Base-by-base conservation (phyloP, 2,329 filamentous ascomycete species). In the Blumeria graminis region DNA sequence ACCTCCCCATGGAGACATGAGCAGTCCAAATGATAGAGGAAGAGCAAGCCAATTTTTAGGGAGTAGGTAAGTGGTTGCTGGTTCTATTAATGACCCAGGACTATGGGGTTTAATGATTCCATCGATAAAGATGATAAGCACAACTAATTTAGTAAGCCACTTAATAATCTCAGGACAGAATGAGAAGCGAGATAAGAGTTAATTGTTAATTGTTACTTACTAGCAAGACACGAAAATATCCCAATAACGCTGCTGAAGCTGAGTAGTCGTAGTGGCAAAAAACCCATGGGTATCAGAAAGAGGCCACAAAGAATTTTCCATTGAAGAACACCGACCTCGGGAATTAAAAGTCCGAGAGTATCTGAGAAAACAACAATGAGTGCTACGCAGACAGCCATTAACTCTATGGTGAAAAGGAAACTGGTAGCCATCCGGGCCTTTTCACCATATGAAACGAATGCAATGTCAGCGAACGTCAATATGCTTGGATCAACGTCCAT, bases 401-500 rank as follows among this genome's bases (percentile, higher is more conserved):
- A 75, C 68, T 96, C 90, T 46, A 96, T 67, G 10, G 82, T 88
- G 70, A 96, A 96, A 14, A 96, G 73, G 0, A 93, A 72, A 59
- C 87, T 93, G 7, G 86, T 90, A 34, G 84, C 76, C 36, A 94
- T 72, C 38, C 90, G 82, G 38, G 88, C 90, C 57, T 78, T 81
- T 14, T 81, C 77, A 8, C 90, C 90, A 67, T 93, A 95, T 18
- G 87, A 89, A 62, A 94, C 82, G 65, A 84, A 95, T 1, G 90
- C 92, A 52, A 96, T 73, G 66, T 96, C 90, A 36, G 89, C 92
- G 68, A 95, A 96, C 1, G 90, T 95, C 63, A 95, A 88, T 60
- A 95, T 78, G 55, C 79, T 85, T 58, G 76, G 77, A 69, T 95
- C 86, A 22, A 87, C 77, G 62, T 94, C 83, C 72, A 95, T 82